Percentiles rank a stretch among this genome's conserved stretches.
These are phyloP conservation scores for Colletotrichum cordylinicola DNA, from an alignment of 2,329 filamentous ascomycete species.

Conservation along the genomic window DNA sequence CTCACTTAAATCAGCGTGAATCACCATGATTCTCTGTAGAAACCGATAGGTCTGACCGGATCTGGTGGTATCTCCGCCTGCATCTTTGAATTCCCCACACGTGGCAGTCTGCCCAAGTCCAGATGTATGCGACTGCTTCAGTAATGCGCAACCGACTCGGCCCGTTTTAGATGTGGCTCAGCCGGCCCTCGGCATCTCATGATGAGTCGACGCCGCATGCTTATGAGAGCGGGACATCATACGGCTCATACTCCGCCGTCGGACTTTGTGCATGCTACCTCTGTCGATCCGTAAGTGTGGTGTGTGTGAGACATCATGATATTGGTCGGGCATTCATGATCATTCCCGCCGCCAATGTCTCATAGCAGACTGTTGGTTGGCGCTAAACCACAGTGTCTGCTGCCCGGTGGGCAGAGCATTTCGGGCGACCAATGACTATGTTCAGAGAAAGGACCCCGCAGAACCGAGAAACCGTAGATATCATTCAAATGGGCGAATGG, in stretches of 20 bases:
- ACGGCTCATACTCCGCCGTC: not conserved
- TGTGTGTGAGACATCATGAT: not conserved
- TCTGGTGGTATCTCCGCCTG: not conserved
- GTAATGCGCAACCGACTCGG: fast-evolving
- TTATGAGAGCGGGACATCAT: not conserved
- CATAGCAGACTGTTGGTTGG: not conserved
- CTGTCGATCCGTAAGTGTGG: not conserved
- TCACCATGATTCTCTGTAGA: not conserved
- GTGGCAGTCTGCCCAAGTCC: not conserved
- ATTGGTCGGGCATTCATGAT: not conserved
- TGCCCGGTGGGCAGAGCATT: not conserved
- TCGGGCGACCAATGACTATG: not conserved
- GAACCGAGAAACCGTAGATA: not conserved
- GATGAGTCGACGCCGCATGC: not conserved
- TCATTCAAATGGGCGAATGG: not conserved
- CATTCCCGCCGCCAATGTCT: not conserved
- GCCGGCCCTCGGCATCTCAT: not conserved
- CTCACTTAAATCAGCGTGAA: not conserved
- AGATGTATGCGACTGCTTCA: not conserved
- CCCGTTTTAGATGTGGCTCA: not conserved
- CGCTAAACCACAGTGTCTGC: not conserved
- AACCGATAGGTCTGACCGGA: not conserved
- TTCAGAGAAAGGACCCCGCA: not conserved
- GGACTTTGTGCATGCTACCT: not conserved
- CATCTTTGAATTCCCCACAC: not conserved